Conservation (phyloP, 176 grass and related monocot genomes). For the Ananas comosus region DNA sequence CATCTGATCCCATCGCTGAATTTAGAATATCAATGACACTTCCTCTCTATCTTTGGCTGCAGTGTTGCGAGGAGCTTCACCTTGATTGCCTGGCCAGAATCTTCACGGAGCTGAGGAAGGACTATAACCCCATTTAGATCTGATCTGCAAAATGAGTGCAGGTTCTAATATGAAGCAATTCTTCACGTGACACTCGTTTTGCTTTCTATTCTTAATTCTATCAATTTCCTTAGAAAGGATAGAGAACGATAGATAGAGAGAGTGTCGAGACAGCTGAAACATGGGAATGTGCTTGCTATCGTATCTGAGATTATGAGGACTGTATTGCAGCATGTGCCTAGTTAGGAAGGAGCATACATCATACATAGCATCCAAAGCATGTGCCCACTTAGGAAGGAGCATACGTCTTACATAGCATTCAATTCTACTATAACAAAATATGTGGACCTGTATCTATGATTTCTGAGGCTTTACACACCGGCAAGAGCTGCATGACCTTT, state of each 20-base stretch:
- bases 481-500: no score
- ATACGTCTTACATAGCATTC: neutral
- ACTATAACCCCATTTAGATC: neutral
- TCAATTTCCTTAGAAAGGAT: neutral
- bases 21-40: neutral
- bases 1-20: neutral
- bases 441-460: no score
- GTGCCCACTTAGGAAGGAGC: neutral
- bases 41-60: neutral
- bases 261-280: neutral
- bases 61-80: neutral
- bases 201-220: neutral
- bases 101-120: neutral
- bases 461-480: no score
- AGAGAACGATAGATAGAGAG: neutral
- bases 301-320: neutral
- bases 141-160: slow-evolving; percentile 29
- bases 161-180: slow-evolving; percentile 6
- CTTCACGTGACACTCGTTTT: neutral
- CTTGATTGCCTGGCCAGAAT: no score
- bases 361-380: neutral
- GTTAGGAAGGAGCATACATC: neutral
- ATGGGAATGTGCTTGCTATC: neutral
- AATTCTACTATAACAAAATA: slow-evolving; percentile 5
- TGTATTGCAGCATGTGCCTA: neutral